A percentile compares a stretch with the other conserved stretches of the same genome.
Conservation (phyloP, 2,329 filamentous ascomycete species). For the Ceratocystis huliohia region DNA sequence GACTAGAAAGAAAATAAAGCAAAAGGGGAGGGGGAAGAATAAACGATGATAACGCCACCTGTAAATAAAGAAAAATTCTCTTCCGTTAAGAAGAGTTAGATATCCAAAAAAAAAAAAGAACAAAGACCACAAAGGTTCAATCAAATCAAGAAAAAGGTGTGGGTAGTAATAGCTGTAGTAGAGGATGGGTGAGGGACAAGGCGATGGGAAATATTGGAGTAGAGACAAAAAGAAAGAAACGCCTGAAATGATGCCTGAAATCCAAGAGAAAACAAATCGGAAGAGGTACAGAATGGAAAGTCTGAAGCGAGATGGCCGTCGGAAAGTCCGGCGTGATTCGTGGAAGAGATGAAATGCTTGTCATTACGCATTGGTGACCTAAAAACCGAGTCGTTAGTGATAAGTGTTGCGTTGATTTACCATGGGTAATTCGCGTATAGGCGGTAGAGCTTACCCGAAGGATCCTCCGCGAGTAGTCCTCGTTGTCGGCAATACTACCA, state of each 20-base stretch:
- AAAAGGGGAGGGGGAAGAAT: constrained; percentile 10
- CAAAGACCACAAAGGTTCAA: constrained; percentile 13
- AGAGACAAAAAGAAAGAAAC: constrained; percentile 15
- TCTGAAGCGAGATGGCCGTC: constrained; percentile 7
- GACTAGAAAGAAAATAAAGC: constrained; percentile 15
- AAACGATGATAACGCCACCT: constrained; percentile 19
- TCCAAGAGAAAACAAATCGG: constrained; percentile 16
- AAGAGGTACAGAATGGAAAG: constrained; percentile 19
- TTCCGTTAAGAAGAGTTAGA: constrained; percentile 14
- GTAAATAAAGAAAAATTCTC: constrained; percentile 18
- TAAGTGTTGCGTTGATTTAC: neutral
- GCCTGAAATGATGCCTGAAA: constrained; percentile 20
- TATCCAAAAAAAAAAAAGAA: constrained; percentile 20
- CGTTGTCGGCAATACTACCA: constrained; percentile 91
- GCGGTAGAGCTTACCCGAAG: constrained; percentile 57
- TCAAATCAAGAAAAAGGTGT: neutral
- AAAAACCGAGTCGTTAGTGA: neutral
- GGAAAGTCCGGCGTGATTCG: constrained; percentile 15
- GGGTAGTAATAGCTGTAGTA: neutral
- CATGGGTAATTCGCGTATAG: neutral
- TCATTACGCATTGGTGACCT: constrained; percentile 49
- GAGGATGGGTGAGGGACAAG: neutral
- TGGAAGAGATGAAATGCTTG: constrained; percentile 12
- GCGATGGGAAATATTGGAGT: constrained; percentile 5
- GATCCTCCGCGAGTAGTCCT: constrained; percentile 93